These are phyloP conservation scores for Ceratobasidium papillatum DNA, from an alignment of 1,284 basidiomycete species.

Conservation along the genomic window DNA sequence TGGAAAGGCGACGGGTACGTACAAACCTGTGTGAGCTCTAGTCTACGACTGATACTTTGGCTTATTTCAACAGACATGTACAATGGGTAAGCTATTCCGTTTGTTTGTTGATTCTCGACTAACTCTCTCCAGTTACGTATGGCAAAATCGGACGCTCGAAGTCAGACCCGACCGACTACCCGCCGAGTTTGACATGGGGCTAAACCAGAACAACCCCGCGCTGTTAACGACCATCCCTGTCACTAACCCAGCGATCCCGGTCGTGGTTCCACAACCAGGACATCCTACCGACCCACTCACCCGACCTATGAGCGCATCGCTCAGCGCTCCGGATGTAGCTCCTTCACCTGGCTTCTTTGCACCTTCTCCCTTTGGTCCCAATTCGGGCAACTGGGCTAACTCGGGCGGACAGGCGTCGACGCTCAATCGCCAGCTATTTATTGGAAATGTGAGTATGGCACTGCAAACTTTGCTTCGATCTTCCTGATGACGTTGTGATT, in stretches of 20 bases:
- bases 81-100: slow-evolving; percentile 73
- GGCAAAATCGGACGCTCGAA: slow-evolving; percentile 91
- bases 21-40: background rate
- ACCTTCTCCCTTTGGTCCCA: slow-evolving; percentile 39
- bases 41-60: background rate
- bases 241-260: slow-evolving; percentile 42
- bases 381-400: slow-evolving; percentile 44
- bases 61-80: slow-evolving; percentile 68
- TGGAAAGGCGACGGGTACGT: slow-evolving; percentile 74
- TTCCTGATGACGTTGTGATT: background rate
- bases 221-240: slow-evolving; percentile 41
- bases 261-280: slow-evolving; percentile 36
- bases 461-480: slow-evolving; percentile 43
- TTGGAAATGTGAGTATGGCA: slow-evolving; percentile 61
- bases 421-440: slow-evolving; percentile 68
- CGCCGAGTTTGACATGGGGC: slow-evolving; percentile 52
- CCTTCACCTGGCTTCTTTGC: slow-evolving; percentile 14
- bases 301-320: slow-evolving; percentile 41
- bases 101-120: background rate
- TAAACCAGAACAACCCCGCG: slow-evolving; percentile 5
- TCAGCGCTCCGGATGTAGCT: slow-evolving; percentile 51
- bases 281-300: slow-evolving; percentile 40
- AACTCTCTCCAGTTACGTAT: slow-evolving; percentile 50
- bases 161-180: slow-evolving; percentile 84
- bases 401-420: slow-evolving; percentile 45